Evolutionary conservation across 2,329 filamentous ascomycete genomes (phyloP), one percentile per base, ranked within the genome.

Genomic region (Stemphylium lycopersici): DNA sequence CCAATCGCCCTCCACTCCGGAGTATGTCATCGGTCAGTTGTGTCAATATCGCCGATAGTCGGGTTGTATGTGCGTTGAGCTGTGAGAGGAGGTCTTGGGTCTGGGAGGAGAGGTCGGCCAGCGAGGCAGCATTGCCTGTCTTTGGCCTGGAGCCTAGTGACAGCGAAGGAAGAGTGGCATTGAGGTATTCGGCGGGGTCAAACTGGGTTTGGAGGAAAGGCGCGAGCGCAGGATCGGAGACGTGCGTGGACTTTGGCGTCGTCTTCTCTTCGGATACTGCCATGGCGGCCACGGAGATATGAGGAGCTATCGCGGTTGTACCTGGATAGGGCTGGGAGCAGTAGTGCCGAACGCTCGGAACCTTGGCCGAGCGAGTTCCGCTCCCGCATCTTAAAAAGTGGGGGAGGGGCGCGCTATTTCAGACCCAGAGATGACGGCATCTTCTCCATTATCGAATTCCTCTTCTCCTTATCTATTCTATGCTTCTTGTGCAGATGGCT

Each of bases 11-110:
- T 22, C 93, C 91, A 68, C 91, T 93, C 52, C 95, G 86, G 58
- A 99, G 77, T 59, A 99, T 98, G 64, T 98, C 95, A 74, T 99
- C 93, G 10, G 95, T 97, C 55, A 98, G 81, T 68, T 93, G 88
- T 29, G 92, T 96, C 53, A 99, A 82, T 40, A 87, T 90, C 48
- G 83, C 87, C 12, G 92, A 91, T 6, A 97, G 80, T 40, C 92
- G 85, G 15, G 91, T 89, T 1, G 92, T 96, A 72, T 97, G 91
- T 7, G 91, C 89, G 70, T 90, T 96, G 68, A 98, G 85, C 69
- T 93, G 90, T 1, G 92, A 90, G 41, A 97, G 82, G n/a, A 96
- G 82, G 3, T 87, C 83, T 75, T 97, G 93, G 0, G 93, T 89
- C 70, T 92, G 90, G 0, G 87, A 82, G 1, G 91, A 92, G 46